Conservation (phyloP, 2,329 filamentous ascomycete species). For the Arthroderma uncinatum region DNA sequence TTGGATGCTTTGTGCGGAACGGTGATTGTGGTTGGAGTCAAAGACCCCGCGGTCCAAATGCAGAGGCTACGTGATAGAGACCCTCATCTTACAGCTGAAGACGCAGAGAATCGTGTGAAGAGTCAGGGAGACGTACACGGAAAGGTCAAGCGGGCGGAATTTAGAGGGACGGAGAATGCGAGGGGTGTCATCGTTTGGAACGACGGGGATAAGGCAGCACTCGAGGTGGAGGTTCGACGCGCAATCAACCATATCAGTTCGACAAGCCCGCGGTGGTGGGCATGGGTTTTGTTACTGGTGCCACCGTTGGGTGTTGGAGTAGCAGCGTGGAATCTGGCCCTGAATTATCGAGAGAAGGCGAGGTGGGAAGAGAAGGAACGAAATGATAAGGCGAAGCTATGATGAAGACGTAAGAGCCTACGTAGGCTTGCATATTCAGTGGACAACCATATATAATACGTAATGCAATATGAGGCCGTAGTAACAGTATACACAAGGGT, state of each 20-base stretch:
- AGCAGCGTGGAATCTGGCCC: conserved; percentile 60
- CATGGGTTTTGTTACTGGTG: conserved; percentile 53
- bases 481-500: background rate
- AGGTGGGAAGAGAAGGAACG: conserved; percentile 54
- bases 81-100: conserved; percentile 64
- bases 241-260: conserved; percentile 54
- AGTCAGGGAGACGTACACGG: conserved; percentile 78
- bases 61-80: conserved; percentile 63
- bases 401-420: conserved; percentile 12
- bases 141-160: conserved; percentile 67
- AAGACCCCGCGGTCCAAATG: conserved; percentile 73
- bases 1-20: conserved; percentile 78
- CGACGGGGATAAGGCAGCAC: conserved; percentile 60
- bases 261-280: conserved; percentile 72
- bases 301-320: conserved; percentile 63
- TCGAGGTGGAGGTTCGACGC: conserved; percentile 54
- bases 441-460: background rate
- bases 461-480: background rate
- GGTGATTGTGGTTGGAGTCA: conserved; percentile 76
- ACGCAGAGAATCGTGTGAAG: conserved; percentile 73
- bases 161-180: conserved; percentile 42
- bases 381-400: conserved; percentile 51
- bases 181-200: conserved; percentile 83
- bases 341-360: conserved; percentile 59
- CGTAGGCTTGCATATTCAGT: background rate